Evolutionary conservation across 257 asterid species (phyloP), one percentile per base, ranked within the genome.

Genomic region (Henckelia pumila): DNA sequence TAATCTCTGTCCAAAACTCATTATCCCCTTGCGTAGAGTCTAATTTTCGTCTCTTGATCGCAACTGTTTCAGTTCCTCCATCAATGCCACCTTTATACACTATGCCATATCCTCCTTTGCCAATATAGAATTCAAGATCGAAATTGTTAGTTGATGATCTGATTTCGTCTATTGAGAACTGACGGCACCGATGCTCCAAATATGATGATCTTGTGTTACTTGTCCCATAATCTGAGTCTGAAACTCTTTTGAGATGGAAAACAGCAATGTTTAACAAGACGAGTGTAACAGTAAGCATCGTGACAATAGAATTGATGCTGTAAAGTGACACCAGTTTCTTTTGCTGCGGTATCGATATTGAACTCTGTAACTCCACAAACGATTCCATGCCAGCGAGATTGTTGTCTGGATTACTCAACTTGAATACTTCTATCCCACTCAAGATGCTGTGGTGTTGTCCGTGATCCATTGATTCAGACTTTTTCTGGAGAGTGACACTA

Each of bases 51-150:
- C 84, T 77, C 82, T 86, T 88, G 53, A 88, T 75, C 47, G 93
- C 96, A 58, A 88, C 83, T n/a, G 28, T 26, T 10, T 78, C 77
- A 4, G 72, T 68, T 52, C 89, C 91, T n/a, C 63, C 61, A 32
- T 85, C 86, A 21, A 88, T 80, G 25, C 44, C 68, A 62, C 96
- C 89, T 78, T 76, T 88, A 19, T 82, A 88, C 61, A 86, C 96
- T 63, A 68, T 74, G n/a, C 93, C 96, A 40, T 84, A 82, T 59
- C 96, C 96, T 59, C 89, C 96, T 23, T 83, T 81, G 16, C 96
- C 93, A 11, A 88, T 88, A 30, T 77, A 70, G 58, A 79, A 67
- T 55, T 67, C 70, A 61, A 78, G 75, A 66, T 76, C 73, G 66
- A 88, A 88, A 64, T 76, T 56, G 72, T 81, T 71, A 63, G 93